Evolutionary conservation across 495 filamentous ascomycete genomes (phyloP).

Genomic region (Beverwykella pulmonaria): DNA sequence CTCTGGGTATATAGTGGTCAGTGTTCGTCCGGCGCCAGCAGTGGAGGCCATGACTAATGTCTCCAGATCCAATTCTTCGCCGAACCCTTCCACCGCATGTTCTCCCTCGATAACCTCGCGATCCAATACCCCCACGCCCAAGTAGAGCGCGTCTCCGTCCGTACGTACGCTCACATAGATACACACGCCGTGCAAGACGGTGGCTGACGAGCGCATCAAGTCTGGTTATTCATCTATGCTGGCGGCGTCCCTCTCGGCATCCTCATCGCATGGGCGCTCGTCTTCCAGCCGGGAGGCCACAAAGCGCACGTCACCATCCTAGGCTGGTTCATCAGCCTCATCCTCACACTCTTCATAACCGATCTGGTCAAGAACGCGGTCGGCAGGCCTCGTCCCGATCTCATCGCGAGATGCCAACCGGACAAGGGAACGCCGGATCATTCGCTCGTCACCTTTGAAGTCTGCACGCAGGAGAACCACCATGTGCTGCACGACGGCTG

Average conservation of each 20-base stretch:
- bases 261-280: slow-evolving; percentile 65
- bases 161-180: slow-evolving; percentile 50
- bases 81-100: slow-evolving; percentile 87
- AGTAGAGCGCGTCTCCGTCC: slow-evolving; percentile 78
- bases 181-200: not conserved
- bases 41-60: not conserved
- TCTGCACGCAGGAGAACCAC: slow-evolving; percentile 78
- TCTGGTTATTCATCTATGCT: slow-evolving; percentile 75
- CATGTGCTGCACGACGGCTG: slow-evolving; percentile 89
- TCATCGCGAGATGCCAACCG: slow-evolving; percentile 86
- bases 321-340: slow-evolving; percentile 69
- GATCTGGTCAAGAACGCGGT: slow-evolving; percentile 89
- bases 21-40: slow-evolving; percentile 30
- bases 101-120: slow-evolving; percentile 75
- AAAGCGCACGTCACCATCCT: slow-evolving; percentile 86
- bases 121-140: slow-evolving; percentile 87
- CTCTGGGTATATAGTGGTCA: slow-evolving; percentile 66
- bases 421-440: slow-evolving; percentile 60
- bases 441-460: slow-evolving; percentile 68
- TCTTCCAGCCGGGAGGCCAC: slow-evolving; percentile 64
- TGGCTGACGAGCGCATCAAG: slow-evolving; percentile 44
- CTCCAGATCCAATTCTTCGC: slow-evolving; percentile 67
- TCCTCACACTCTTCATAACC: slow-evolving; percentile 80
- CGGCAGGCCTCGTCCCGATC: slow-evolving; percentile 85
- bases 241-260: slow-evolving; percentile 67